phyloP scores from a whole-genome alignment of 192 early-diverging fungal genomes.

The Thamnidium elegans region DNA sequence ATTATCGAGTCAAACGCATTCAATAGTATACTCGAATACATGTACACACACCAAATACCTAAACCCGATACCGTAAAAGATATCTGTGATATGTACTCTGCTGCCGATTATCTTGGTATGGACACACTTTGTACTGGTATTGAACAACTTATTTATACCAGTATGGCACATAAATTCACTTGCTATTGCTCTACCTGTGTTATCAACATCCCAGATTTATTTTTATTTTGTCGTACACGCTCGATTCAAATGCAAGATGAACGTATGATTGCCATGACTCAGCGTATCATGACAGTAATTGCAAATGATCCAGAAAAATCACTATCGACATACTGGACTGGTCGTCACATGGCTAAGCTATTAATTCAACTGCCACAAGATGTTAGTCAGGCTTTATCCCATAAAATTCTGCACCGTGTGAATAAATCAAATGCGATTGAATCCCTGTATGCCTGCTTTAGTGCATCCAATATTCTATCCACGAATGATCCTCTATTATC shows the following conservation, averaged over 20 bases:
- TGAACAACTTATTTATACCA: background rate
- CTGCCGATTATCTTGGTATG: constrained; percentile 35
- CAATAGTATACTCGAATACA: constrained; percentile 17
- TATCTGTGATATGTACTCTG: constrained; percentile 14
- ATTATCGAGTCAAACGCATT: constrained; percentile 6
- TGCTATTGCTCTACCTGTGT: constrained; percentile 20
- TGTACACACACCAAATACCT: constrained; percentile 22
- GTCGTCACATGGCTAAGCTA: constrained; percentile 15
- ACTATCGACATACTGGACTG: constrained; percentile 16
- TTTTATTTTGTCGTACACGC: background rate
- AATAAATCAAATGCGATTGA: constrained; percentile 26
- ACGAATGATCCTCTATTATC: constrained; percentile 16
- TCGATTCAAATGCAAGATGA: constrained; percentile 16
- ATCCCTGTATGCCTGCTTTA: constrained; percentile 21
- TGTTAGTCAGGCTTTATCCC: constrained; percentile 5
- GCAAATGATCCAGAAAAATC: constrained; percentile 28
- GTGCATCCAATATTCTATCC: constrained; percentile 6
- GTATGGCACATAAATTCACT: constrained; percentile 17
- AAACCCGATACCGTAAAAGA: constrained; percentile 4
- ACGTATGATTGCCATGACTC: constrained; percentile 1
- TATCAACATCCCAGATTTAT: constrained; percentile 5
- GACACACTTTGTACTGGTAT: constrained; percentile 7
- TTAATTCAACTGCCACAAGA: constrained; percentile 2
- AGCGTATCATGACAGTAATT: background rate
- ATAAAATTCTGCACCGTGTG: constrained; percentile 15